Conservation (phyloP, 306 rosid species). For the Arachis hypogaea region DNA sequence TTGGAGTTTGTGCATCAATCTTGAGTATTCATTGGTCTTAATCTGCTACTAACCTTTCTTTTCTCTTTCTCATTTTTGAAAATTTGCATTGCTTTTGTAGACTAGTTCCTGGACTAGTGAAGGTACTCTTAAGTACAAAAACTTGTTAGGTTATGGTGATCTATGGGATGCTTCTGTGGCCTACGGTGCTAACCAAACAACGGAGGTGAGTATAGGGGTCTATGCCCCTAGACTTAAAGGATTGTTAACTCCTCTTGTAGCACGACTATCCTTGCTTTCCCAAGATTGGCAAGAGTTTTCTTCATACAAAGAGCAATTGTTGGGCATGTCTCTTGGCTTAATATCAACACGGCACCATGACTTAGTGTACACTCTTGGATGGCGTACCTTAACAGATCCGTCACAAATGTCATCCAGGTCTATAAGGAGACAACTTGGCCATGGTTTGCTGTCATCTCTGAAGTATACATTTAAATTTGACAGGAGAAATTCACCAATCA, state of each 20-base stretch:
- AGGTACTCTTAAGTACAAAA: slow-evolving; percentile 82
- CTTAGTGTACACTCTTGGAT: slow-evolving; percentile 82
- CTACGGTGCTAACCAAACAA: slow-evolving; percentile 81
- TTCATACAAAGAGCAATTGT: slow-evolving; percentile 80
- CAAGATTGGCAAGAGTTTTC: slow-evolving; percentile 96
- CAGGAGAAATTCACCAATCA: slow-evolving; percentile 74
- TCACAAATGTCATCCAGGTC: slow-evolving; percentile 87
- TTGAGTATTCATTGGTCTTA: slow-evolving; percentile 19
- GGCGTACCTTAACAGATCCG: slow-evolving; percentile 93
- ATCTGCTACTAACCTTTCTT: slow-evolving; percentile 18
- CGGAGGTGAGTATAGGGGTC: slow-evolving; percentile 85
- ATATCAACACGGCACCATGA: slow-evolving; percentile 81
- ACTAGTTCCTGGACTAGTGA: slow-evolving; percentile 87
- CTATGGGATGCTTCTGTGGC: slow-evolving; percentile 95
- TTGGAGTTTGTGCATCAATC: slow-evolving; percentile 23
- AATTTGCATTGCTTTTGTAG: slow-evolving; percentile 57
- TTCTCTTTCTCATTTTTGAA: slow-evolving; percentile 30
- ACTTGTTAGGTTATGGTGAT: slow-evolving; percentile 91
- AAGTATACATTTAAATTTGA: slow-evolving; percentile 85
- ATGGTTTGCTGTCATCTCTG: slow-evolving; percentile 80
- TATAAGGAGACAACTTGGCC: slow-evolving; percentile 97
- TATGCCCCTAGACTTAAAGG: slow-evolving; percentile 73
- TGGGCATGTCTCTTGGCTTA: slow-evolving; percentile 84
- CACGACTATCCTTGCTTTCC: slow-evolving; percentile 74
- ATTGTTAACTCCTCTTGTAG: slow-evolving; percentile 64